Evolutionary conservation across 1,139 yeast genomes (phyloP).

Genomic region (Debaryomyces fabryi): DNA sequence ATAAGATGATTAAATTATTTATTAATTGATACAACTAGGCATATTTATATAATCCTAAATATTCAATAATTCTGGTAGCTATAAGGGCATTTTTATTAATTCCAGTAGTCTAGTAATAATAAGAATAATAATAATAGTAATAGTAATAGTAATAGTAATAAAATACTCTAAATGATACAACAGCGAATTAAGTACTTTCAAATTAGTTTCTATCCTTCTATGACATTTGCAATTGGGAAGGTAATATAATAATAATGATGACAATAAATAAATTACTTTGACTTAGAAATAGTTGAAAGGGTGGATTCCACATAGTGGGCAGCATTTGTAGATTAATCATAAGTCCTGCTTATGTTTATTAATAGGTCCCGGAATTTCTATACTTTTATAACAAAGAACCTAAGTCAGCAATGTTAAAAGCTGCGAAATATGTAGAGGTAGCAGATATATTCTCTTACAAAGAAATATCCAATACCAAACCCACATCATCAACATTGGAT

Average conservation of each 20-base stretch:
- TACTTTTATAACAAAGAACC: constrained; percentile 1
- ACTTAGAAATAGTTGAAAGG: neutral
- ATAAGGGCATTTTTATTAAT: neutral
- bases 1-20: neutral
- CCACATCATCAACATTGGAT: constrained; percentile 75
- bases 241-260: constrained; percentile 1
- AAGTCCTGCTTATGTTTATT: constrained; percentile 19
- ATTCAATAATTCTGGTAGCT: neutral
- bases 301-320: neutral
- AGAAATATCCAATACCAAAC: constrained; percentile 79
- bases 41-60: neutral
- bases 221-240: constrained; percentile 1
- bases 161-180: neutral
- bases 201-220: constrained; percentile 5
- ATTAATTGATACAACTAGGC: constrained; percentile 3
- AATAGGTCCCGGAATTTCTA: constrained; percentile 2
- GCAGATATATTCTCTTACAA: constrained; percentile 15
- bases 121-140: neutral
- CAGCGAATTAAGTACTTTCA: neutral
- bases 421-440: neutral
- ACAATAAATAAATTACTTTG: constrained; percentile 3
- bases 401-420: neutral
- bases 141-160: neutral
- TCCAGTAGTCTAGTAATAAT: neutral
- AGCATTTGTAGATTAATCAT: constrained; percentile 10